Conservation (phyloP, 768 basidiomycete species). For the Brasilioporus rufonigricans region DNA sequence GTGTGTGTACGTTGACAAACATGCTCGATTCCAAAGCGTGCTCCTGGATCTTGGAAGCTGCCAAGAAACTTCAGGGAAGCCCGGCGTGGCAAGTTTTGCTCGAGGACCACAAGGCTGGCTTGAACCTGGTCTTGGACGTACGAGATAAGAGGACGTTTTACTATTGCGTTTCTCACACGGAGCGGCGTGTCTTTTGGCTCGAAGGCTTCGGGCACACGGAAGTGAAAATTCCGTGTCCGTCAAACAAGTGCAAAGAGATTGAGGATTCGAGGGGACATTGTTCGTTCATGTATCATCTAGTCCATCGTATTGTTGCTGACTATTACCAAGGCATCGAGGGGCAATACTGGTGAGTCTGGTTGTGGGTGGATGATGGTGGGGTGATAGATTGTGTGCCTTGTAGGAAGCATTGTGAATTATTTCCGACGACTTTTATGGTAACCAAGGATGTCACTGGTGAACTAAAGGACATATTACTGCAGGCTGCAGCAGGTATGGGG, state of each 20-base stretch:
- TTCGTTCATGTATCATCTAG: slow-evolving; percentile 8
- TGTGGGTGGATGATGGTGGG: too few relatives aligned
- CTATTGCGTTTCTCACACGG: slow-evolving; percentile 28
- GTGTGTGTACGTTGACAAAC: slow-evolving; percentile 13
- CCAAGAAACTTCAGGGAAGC: slow-evolving; percentile 4
- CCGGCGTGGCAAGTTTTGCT: slow-evolving; percentile 1
- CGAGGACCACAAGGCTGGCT: slow-evolving; percentile 8
- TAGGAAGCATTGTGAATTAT: slow-evolving; percentile 33
- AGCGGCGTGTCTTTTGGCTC: slow-evolving; percentile 31
- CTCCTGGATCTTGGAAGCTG: slow-evolving; percentile 12
- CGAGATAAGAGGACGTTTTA: slow-evolving; percentile 10
- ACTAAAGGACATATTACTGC: slow-evolving; percentile 24
- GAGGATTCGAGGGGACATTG: slow-evolving; percentile 20
- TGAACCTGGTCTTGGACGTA: slow-evolving; percentile 18
- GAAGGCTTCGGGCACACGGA: slow-evolving; percentile 22
- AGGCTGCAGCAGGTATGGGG: slow-evolving; percentile 29
- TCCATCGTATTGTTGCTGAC: not conserved
- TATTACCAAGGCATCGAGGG: slow-evolving; percentile 23
- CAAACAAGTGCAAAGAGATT: slow-evolving; percentile 12
- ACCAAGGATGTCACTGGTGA: slow-evolving; percentile 16
- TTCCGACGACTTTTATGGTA: slow-evolving; percentile 24
- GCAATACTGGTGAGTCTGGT: slow-evolving; percentile 27
- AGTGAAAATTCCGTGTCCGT: slow-evolving; percentile 20
- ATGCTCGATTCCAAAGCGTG: slow-evolving; percentile 3
- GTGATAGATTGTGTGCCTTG: not conserved